Base-by-base conservation (phyloP, 345 rosid genomes). In the Corchorus olitorius region DNA sequence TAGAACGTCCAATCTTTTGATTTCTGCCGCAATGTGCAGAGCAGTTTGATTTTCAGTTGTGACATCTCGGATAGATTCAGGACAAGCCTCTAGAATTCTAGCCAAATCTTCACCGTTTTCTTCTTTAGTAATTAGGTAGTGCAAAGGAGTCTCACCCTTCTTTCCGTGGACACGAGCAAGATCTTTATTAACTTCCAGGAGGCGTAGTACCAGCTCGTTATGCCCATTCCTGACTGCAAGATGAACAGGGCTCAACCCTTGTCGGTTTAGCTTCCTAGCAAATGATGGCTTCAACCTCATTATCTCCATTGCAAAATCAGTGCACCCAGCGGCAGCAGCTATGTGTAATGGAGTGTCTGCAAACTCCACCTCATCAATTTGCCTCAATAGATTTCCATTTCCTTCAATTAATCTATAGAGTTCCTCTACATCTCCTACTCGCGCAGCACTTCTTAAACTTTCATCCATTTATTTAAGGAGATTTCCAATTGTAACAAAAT, bases 1-100 rank as follows among this genome's bases (percentile, higher is more conserved):
- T 10, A 78, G 65, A 61, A 78, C 73, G 8, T 35, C 59, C 0
- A 75, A 54, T 12, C 58, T 73, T 9, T 34, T 0, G 60, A 20
- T 55, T 11, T 50, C 58, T 3, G 76, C 37, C 0, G 83, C 84
- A 4, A 82, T 73, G 49, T 85, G 83, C 50, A 76, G 17, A 20
- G 67, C 80, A 41, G 77, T 82, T 58, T 80, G 69, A 2, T 56
- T 13, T 14, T 56, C n/a, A 12, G 65, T 62, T 8, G 73, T 85
- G 45, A 80, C 49, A 41, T 85, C 79, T 33, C 67, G 50, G 27
- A 73, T 78, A 72, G 77, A 75, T 17, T 58, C 65, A 5, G 81
- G 82, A 33, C 77, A 78, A 19, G 50, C 52, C 14, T 27, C 49
- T 19, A 83, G 81, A 34, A 81, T 61, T 6, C 74, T 70, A 5